Percentiles rank a stretch among this genome's conserved stretches.
These are phyloP conservation scores for Haplographium delicatum DNA, from an alignment of 495 filamentous ascomycete species.

Conservation along the genomic window DNA sequence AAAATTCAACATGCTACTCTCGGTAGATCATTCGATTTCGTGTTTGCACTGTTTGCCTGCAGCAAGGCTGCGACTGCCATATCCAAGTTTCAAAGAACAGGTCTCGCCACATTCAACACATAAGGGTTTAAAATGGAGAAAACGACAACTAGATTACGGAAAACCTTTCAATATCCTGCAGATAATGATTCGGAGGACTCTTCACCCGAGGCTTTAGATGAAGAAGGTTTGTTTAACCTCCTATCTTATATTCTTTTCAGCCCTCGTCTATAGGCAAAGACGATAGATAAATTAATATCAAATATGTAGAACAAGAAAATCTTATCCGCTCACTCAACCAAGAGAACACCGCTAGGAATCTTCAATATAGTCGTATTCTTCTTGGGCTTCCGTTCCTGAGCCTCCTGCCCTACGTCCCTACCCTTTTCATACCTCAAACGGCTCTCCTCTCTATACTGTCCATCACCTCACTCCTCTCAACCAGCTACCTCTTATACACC, in stretches of 20 bases:
- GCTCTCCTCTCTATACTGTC: slow-evolving; percentile 46
- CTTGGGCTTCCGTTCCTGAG: slow-evolving; percentile 51
- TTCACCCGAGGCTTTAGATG: slow-evolving; percentile 51
- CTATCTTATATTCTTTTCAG: neutral
- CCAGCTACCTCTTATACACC: slow-evolving; percentile 44
- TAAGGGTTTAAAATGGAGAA: slow-evolving; percentile 17
- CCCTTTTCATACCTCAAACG: slow-evolving; percentile 36
- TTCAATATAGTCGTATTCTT: slow-evolving; percentile 52
- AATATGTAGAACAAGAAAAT: slow-evolving; percentile 68
- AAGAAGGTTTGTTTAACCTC: slow-evolving; percentile 49
- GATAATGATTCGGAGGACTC: slow-evolving; percentile 44
- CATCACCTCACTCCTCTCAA: slow-evolving; percentile 54
- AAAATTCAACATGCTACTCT: neutral
- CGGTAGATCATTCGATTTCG: neutral
- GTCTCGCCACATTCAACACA: neutral
- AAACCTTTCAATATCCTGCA: slow-evolving; percentile 57
- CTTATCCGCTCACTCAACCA: slow-evolving; percentile 53
- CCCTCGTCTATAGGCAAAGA: no score
- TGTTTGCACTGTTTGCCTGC: slow-evolving; percentile 9
- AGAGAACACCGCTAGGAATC: slow-evolving; percentile 55
- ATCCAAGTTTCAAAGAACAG: neutral
- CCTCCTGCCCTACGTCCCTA: slow-evolving; percentile 45
- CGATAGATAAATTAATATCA: no score
- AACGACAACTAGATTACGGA: slow-evolving; percentile 46
- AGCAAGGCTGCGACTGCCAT: slow-evolving; percentile 10